Percentiles rank a stretch among this genome's conserved stretches.
Evolutionary conservation across 1,284 basidiomycete species (phyloP).

Genomic region (Inonotus obliquus): DNA sequence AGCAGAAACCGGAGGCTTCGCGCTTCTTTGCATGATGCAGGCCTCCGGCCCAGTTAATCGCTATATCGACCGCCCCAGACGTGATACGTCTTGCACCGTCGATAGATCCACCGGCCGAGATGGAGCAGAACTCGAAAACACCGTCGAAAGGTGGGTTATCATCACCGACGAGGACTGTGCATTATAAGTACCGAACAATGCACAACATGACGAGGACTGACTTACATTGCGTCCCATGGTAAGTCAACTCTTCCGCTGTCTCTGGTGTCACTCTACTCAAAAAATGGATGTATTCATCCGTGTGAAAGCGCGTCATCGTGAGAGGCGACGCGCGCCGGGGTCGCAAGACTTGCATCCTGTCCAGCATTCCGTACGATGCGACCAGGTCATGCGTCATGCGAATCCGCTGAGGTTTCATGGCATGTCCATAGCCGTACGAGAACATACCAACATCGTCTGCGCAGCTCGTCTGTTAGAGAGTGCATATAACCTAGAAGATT

Average conservation of each 20-base stretch:
- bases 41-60: constrained; percentile 97
- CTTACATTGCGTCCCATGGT: constrained; percentile 79
- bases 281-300: constrained; percentile 97
- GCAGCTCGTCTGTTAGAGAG: neutral
- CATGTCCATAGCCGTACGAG: constrained; percentile 85
- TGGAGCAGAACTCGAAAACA: constrained; percentile 95
- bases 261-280: constrained; percentile 86
- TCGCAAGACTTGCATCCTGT: constrained; percentile 88
- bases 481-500: neutral
- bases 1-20: constrained; percentile 96
- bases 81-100: constrained; percentile 82
- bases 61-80: constrained; percentile 83
- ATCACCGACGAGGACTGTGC: constrained; percentile 79
- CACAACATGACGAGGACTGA: constrained; percentile 18
- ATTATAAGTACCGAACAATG: neutral
- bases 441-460: constrained; percentile 78
- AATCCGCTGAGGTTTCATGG: constrained; percentile 95
- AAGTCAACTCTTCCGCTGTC: constrained; percentile 79
- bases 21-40: constrained; percentile 98
- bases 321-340: constrained; percentile 79
- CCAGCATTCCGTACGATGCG: constrained; percentile 84
- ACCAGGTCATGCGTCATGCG: constrained; percentile 91
- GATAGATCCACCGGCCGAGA: constrained; percentile 93
- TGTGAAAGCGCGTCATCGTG: constrained; percentile 91
- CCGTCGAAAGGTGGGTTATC: constrained; percentile 98